phyloP scores from a whole-genome alignment of 768 basidiomycete species.

The Serendipita sp. region DNA sequence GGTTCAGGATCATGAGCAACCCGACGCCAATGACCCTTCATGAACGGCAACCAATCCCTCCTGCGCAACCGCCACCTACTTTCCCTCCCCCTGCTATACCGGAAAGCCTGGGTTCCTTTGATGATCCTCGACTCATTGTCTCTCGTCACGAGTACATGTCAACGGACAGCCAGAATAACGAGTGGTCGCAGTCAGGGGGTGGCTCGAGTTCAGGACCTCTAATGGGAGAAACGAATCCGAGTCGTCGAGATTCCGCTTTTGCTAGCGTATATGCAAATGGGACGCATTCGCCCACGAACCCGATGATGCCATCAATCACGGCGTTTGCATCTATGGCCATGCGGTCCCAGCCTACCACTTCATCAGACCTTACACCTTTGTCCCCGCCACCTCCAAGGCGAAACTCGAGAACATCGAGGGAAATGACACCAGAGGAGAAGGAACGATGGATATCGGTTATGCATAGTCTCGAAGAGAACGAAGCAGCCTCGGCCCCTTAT shows the following conservation, averaged over 20 bases:
- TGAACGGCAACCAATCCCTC: background rate
- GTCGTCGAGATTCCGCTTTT: slow-evolving; percentile 12
- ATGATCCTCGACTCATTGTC: background rate
- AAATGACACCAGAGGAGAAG: background rate
- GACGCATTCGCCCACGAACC: slow-evolving; percentile 32
- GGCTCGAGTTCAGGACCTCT: slow-evolving; percentile 15
- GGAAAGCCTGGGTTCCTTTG: too few species aligned
- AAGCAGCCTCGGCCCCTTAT: background rate
- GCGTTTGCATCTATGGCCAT: slow-evolving; percentile 13
- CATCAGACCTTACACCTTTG: slow-evolving; percentile 15
- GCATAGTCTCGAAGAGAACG: background rate
- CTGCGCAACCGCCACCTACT: slow-evolving; percentile 24
- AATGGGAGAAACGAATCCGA: background rate
- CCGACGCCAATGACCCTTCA: background rate
- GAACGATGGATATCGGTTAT: background rate
- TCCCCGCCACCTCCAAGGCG: slow-evolving; percentile 11
- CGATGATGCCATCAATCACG: slow-evolving; percentile 14
- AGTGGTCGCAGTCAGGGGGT: slow-evolving; percentile 17
- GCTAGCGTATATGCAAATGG: slow-evolving; percentile 39
- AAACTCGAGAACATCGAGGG: slow-evolving; percentile 6
- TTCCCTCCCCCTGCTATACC: background rate
- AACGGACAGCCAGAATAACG: background rate
- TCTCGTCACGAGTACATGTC: background rate
- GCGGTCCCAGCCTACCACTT: slow-evolving; percentile 45
- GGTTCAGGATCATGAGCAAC: slow-evolving; percentile 47